phyloP scores from a whole-genome alignment of 139 green algal genomes.

The Tetraselmis striata region DNA sequence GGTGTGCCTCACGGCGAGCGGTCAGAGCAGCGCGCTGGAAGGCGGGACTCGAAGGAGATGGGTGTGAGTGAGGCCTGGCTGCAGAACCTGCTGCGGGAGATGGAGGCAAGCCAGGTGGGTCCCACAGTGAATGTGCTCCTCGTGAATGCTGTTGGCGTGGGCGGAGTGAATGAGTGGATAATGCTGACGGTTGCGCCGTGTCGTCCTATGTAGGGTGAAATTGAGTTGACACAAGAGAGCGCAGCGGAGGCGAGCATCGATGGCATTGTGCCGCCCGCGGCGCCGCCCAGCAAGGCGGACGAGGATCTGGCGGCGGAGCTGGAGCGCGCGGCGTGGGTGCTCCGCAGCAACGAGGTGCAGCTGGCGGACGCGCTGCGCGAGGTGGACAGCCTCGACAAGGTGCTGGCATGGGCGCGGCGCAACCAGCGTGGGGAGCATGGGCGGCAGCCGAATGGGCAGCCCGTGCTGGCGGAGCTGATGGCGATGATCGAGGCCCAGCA shows the following conservation, averaged over 20 bases:
- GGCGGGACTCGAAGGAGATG: no score
- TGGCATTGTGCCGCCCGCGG: neutral
- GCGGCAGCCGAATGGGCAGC: neutral
- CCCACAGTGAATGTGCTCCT: no score
- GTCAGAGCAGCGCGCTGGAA: no score
- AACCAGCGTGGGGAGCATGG: neutral
- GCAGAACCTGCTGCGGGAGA: no score
- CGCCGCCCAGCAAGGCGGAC: neutral
- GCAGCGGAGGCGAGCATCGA: neutral
- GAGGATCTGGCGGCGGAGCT: neutral
- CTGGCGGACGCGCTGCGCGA: neutral
- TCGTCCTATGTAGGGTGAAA: no score
- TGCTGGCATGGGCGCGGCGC: neutral
- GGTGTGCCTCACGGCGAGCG: no score
- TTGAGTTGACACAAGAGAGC: no score
- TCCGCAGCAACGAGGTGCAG: neutral
- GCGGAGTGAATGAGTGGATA: no score
- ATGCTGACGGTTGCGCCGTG: no score
- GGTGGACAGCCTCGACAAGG: neutral
- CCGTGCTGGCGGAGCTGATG: neutral
- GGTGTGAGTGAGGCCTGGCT: no score
- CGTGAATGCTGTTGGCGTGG: no score
- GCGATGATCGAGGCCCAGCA: neutral
- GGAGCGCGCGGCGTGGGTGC: neutral
- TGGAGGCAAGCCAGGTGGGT: no score